phyloP scores from a whole-genome alignment of 2,329 filamentous ascomycete genomes.

The Penicillium sp. region DNA sequence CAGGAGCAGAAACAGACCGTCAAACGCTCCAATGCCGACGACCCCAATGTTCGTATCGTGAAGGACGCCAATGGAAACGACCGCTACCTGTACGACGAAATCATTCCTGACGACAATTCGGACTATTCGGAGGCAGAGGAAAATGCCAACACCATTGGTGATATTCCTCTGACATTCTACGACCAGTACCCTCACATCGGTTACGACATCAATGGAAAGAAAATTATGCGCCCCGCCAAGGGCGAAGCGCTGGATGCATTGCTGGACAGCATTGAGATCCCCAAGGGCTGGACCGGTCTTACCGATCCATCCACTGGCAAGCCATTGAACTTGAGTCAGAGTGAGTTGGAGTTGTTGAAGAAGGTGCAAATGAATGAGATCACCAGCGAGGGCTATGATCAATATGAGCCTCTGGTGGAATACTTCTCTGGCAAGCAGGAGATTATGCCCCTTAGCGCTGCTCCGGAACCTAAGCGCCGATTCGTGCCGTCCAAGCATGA shows the following conservation, averaged over 20 bases:
- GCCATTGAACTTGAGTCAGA: conserved; percentile 79
- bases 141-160: conserved; percentile 85
- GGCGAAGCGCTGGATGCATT: conserved; percentile 91
- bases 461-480: conserved; percentile 91
- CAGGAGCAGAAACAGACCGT: conserved; percentile 34
- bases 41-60: conserved; percentile 60
- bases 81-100: conserved; percentile 89
- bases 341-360: conserved; percentile 85
- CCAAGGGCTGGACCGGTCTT: conserved; percentile 94
- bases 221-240: conserved; percentile 92
- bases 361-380: conserved; percentile 87
- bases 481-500: conserved; percentile 98
- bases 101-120: conserved; percentile 92
- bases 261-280: conserved; percentile 92
- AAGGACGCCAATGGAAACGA: conserved; percentile 87
- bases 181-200: conserved; percentile 97
- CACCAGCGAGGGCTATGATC: conserved; percentile 84
- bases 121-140: conserved; percentile 86
- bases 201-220: conserved; percentile 98
- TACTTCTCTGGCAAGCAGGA: conserved; percentile 91
- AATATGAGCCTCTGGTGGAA: conserved; percentile 89
- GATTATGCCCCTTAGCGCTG: conserved; percentile 90
- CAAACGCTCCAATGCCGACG: conserved; percentile 21
- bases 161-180: conserved; percentile 93
- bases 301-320: conserved; percentile 94